Evolutionary conservation across 2,329 filamentous ascomycete genomes (phyloP), one percentile per base, ranked within the genome.

Genomic region (Aspergillus sp.): DNA sequence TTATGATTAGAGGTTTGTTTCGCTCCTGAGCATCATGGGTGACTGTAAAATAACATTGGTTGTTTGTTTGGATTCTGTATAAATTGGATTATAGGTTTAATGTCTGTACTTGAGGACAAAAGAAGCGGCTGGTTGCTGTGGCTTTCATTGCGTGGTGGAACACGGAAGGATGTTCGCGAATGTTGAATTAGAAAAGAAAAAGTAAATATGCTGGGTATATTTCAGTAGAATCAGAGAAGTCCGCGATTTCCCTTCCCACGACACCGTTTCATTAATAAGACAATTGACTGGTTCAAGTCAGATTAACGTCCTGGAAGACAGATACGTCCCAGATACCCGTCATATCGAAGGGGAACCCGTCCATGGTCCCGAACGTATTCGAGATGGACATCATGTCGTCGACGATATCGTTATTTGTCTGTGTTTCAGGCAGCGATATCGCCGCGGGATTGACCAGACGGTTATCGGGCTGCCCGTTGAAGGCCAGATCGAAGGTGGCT

Each of bases 311-410:
- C 47, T 74, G 71, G 54, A 73, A 71, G 38, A 73, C 72, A 32
- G 72, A 72, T 11, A 75, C 68, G 59, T 75, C 73, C 73, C 73
- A 76, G 34, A 76, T 75, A 23, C 73, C 73, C 5, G 73, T 75
- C 73, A 76, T 76, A 54, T 76, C 73, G 54, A 76, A 75, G 17
- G 73, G 73, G 55, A 76, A 75, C 2, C 73, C 73, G 53, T 76
- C 73, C 72, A 76, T 75, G 5, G 73, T 75, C 9, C 72, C 73
- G 49, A 76, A 76, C 0, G 72, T 74, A 52, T 71, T 71, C 1
- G 73, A 75, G 36, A 76, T 75, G 1, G 72, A 74, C 73, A 76
- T 76, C 73, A 76, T 75, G 52, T 76, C 73, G 34, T 75, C 72
- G 14, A 75, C 72, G 43, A 76, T 75, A 50, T 76, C 73, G 48